phyloP scores from a whole-genome alignment of 2,329 filamentous ascomycete species.

The Fusarium miscanthi region DNA sequence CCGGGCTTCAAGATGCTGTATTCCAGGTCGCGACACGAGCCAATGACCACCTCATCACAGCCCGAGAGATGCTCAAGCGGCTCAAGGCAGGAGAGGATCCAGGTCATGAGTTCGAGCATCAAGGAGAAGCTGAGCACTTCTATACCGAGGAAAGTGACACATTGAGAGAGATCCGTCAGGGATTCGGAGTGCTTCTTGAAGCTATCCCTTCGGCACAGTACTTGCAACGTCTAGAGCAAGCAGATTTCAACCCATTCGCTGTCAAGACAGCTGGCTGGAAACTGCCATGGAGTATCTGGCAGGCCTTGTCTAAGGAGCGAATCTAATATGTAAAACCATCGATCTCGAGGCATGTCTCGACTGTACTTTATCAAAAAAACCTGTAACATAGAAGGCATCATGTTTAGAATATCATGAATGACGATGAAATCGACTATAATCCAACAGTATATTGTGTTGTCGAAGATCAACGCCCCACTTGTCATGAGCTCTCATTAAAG shows the following conservation, averaged over 20 bases:
- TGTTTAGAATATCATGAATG: constrained; percentile 18
- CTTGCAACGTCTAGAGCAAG: constrained; percentile 79
- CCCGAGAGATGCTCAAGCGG: constrained; percentile 88
- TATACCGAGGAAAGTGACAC: constrained; percentile 57
- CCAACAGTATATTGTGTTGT: background rate
- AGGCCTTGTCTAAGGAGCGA: constrained; percentile 60
- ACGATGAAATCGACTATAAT: background rate
- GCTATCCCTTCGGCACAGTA: constrained; percentile 82
- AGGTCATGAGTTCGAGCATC: constrained; percentile 90
- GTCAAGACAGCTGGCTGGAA: constrained; percentile 76
- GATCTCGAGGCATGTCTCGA: constrained; percentile 1
- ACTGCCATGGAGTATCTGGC: constrained; percentile 80
- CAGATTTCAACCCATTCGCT: constrained; percentile 85
- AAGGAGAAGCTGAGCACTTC: constrained; percentile 76
- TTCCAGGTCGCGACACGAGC: constrained; percentile 93
- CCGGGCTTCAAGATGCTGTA: constrained; percentile 86
- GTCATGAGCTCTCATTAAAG: constrained; percentile 17
- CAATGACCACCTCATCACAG: constrained; percentile 95
- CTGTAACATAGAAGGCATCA: constrained; percentile 28
- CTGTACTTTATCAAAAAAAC: constrained; percentile 1
- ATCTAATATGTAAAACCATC: constrained; percentile 50
- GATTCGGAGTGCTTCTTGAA: constrained; percentile 84
- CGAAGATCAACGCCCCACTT: constrained; percentile 14
- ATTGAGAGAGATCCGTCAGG: constrained; percentile 62
- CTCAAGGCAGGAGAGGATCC: constrained; percentile 78